Base-by-base conservation (phyloP, 495 filamentous ascomycete genomes). In the Xylaria flabelliformis region DNA sequence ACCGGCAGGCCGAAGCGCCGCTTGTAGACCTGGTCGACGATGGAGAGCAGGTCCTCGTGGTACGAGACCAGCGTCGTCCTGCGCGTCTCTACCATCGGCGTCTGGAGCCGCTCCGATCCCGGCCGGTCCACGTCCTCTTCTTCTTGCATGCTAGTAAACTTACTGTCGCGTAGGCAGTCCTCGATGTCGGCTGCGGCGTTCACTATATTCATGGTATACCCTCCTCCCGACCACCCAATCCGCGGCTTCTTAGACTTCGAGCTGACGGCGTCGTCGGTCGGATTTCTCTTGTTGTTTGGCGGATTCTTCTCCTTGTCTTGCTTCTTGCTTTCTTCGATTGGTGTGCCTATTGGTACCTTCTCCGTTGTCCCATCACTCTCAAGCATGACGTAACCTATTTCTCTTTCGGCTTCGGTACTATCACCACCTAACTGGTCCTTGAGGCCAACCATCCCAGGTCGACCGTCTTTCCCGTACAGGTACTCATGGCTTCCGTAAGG, bases 371-470 rank as follows among this genome's bases (percentile, higher is more conserved):
- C 26, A 29, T 29, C 26, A 29, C 26, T 1, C 26, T 29, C 26
- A 29, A 29, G 26, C 26, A 29, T 29, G 36, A 39, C 36, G 6
- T 0, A 39, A 8, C 36, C 36, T 29, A 6, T 10, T 1, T 6
- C 7, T 15, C 36, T 42, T 42, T 76, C 46, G 17, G 44, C 26
- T 2, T n/a, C 19, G 3, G 67, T 56, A 9, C 71, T 10, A 21
- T 8, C 0, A 8, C 68, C 72, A 15, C 76, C 74, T 26, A 78
- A 44, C 48, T 13, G 62, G 2, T 7, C 17, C 59, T 48, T 74
- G 13, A 78, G 36, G 41, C 46, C 4, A 12, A 73, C 4, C 41
- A 76, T 39, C 7, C 76, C 74, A 5, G 76, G 74, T 34, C 76
- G 58, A 39, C n/a, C 2, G 24, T 61, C 64, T 19, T 13, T n/a